Percentiles rank a stretch among this genome's conserved stretches.
These are phyloP conservation scores for Ascomycota sp. DNA, from an alignment of 2,329 filamentous ascomycete species.

Conservation along the genomic window DNA sequence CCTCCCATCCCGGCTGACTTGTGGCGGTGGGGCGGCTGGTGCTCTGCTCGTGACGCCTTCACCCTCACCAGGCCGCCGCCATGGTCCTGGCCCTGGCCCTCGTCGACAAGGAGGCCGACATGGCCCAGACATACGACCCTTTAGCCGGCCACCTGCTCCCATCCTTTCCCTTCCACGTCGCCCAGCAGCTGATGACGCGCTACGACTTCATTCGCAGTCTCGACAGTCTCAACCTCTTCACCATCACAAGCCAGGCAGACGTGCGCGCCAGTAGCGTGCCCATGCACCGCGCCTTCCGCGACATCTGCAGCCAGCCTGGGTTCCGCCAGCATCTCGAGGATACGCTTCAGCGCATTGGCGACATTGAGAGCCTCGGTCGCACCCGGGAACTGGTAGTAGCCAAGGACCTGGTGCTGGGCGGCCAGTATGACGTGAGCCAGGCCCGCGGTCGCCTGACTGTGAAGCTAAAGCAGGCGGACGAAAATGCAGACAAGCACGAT, in stretches of 20 bases:
- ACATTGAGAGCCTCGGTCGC: constrained; percentile 79
- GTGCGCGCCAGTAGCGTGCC: constrained; percentile 88
- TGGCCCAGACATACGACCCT: constrained; percentile 44
- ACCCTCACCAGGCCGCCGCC: constrained; percentile 69
- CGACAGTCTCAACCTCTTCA: constrained; percentile 88
- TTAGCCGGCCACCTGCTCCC: constrained; percentile 57
- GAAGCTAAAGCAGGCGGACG: constrained; percentile 21
- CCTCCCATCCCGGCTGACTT: not conserved
- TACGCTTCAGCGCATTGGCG: constrained; percentile 69
- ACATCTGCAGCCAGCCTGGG: constrained; percentile 56
- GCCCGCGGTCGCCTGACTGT: constrained; percentile 19
- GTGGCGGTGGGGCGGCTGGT: no score
- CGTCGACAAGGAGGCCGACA: constrained; percentile 57
- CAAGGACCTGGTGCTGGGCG: constrained; percentile 77
- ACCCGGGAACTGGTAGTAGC: constrained; percentile 92
- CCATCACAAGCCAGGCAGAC: constrained; percentile 68
- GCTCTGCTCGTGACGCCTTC: no score
- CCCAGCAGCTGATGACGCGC: constrained; percentile 84
- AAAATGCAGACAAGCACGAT: constrained; percentile 6
- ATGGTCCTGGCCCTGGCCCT: constrained; percentile 86
- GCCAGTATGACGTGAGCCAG: constrained; percentile 48
- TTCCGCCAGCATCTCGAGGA: constrained; percentile 69
- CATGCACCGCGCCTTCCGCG: constrained; percentile 81
- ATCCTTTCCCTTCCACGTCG: constrained; percentile 59
- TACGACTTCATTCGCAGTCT: constrained; percentile 86